Evolutionary conservation across 2,329 filamentous ascomycete species (phyloP), one percentile per base, ranked within the genome.

Genomic region (Uncinocarpus reesii): DNA sequence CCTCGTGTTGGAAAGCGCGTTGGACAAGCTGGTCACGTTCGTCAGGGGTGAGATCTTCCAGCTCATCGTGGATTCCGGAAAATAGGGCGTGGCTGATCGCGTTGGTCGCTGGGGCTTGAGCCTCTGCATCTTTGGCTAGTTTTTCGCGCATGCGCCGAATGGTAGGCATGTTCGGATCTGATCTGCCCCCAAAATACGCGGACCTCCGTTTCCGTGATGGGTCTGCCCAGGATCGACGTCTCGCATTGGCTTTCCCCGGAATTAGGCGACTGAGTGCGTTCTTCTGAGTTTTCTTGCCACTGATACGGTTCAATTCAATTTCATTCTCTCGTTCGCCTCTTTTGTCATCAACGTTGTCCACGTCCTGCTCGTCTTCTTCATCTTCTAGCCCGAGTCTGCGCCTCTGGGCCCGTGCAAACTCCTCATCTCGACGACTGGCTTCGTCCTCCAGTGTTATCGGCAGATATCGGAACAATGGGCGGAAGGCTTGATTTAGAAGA

Each of bases 381-480:
- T 74, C 72, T 29, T 64, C 62, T 8, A 85, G 64, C 0, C 82
- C 81, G 49, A 89, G 77, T 7, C 83, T 81, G 18, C 73, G 73
- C 49, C 82, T 80, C 62, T 93, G 87, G 2, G 82, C 83, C 40
- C 83, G 75, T 57, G 87, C 83, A 61, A 96, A 98, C 32, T 84
- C 86, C 59, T 90, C 80, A 56, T 98, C 92, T 5, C 90, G 82
- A n/a, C 86, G 71, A 0, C 92, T 86, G 2, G 92, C 92, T 61
- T 95, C 90, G 54, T 96, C 92, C 63, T 98, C 92, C 48, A 96
- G 80, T 0, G 90, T 96, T 54, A 96, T 93, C 0, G 92, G 92
- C 2, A 98, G 71, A 59, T 95, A 95, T 32, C 84, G 79, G 62
- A 94, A 82, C 7, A 98, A 74, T 2, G 92, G 90, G 0, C 79